These are phyloP conservation scores for Acanthamoeba culbertsoni DNA, from an alignment of 208 protist species.

Conservation along the genomic window DNA sequence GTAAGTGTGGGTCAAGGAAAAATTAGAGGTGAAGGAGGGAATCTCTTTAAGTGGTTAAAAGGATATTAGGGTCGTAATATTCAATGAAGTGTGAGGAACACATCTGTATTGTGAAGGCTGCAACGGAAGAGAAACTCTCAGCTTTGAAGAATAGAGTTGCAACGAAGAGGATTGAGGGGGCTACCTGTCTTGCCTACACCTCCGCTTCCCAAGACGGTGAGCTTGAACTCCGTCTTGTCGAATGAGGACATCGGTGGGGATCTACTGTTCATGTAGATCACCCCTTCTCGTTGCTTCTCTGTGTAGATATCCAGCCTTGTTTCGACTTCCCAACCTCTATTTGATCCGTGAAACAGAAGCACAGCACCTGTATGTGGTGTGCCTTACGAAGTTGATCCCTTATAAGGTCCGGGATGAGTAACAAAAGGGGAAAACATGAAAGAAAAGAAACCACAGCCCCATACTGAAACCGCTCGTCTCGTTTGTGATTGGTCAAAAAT, in stretches of 20 bases:
- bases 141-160: neutral
- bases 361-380: no score
- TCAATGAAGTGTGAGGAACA: constrained; percentile 44
- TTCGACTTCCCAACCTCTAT: no score
- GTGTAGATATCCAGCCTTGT: no score
- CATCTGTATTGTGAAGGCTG: constrained; percentile 41
- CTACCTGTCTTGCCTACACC: neutral
- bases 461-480: no score
- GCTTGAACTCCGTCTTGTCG: neutral
- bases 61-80: constrained; percentile 44
- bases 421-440: neutral
- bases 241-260: neutral
- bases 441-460: no score
- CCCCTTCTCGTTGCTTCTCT: no score
- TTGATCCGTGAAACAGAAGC: no score
- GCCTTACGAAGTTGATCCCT: no score
- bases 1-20: neutral
- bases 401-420: no score
- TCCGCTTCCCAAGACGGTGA: constrained; percentile 45
- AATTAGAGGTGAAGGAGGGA: neutral
- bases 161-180: neutral
- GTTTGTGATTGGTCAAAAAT: neutral
- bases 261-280: neutral
- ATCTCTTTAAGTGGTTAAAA: neutral
- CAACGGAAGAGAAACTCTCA: neutral